phyloP scores from a whole-genome alignment of 1,284 basidiomycete species.

The Omphalotus olearius region DNA sequence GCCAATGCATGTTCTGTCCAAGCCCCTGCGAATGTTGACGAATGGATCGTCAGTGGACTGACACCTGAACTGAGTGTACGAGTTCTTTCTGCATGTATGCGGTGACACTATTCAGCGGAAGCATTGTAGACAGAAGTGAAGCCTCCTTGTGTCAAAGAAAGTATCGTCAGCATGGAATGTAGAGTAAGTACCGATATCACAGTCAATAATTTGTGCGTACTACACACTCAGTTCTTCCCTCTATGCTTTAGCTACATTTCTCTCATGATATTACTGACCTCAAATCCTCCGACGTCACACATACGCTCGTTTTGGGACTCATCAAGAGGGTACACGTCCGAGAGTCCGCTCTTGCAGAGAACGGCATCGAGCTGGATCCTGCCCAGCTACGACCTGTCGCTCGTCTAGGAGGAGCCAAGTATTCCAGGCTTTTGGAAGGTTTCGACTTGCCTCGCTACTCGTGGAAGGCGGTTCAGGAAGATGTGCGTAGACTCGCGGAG shows the following conservation, averaged over 20 bases:
- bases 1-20: slow-evolving; percentile 69
- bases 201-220: slow-evolving; percentile 3
- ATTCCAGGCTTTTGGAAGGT: slow-evolving; percentile 49
- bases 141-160: slow-evolving; percentile 67
- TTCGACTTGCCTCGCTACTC: slow-evolving; percentile 54
- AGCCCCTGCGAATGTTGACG: slow-evolving; percentile 58
- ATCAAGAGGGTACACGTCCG: slow-evolving; percentile 63
- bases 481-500: slow-evolving; percentile 5
- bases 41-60: slow-evolving; percentile 74
- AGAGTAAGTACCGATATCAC: slow-evolving; percentile 33
- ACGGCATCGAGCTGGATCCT: slow-evolving; percentile 53
- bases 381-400: slow-evolving; percentile 57
- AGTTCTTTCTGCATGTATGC: slow-evolving; percentile 11
- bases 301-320: slow-evolving; percentile 60
- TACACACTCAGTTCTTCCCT: not conserved
- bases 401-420: slow-evolving; percentile 61
- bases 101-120: not conserved
- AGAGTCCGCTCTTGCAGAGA: slow-evolving; percentile 42
- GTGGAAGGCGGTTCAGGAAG: slow-evolving; percentile 51
- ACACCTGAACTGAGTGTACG: slow-evolving; percentile 59
- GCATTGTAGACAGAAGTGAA: slow-evolving; percentile 42
- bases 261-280: slow-evolving; percentile 49
- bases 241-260: slow-evolving; percentile 43
- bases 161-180: slow-evolving; percentile 72
- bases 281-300: slow-evolving; percentile 36